Evolutionary conservation across 495 filamentous ascomycete species (phyloP).

Genomic region (Penicillium robsamsonii): DNA sequence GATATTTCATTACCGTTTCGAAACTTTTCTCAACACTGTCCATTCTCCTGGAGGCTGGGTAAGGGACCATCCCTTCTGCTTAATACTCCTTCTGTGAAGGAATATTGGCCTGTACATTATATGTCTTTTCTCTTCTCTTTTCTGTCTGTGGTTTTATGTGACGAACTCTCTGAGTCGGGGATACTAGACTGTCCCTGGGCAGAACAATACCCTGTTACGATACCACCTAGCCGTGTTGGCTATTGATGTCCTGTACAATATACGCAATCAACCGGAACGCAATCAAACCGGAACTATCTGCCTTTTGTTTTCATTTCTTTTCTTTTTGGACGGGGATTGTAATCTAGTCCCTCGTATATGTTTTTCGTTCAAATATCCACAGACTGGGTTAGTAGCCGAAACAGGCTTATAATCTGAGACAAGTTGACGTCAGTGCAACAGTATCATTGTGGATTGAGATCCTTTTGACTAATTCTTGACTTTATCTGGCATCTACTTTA

Average conservation of each 20-base stretch:
- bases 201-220: conserved; percentile 6
- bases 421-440: too few species aligned
- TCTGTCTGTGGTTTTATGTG: conserved; percentile 7
- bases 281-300: neutral
- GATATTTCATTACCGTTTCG: conserved; percentile 19
- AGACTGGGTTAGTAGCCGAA: too few species aligned
- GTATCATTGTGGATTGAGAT: too few species aligned
- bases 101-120: conserved; percentile 11
- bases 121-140: conserved; percentile 1
- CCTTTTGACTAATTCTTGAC: too few species aligned
- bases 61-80: neutral
- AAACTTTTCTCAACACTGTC: neutral
- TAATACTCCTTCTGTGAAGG: conserved; percentile 12
- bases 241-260: conserved; percentile 8
- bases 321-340: neutral
- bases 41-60: conserved; percentile 9
- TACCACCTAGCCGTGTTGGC: conserved; percentile 10
- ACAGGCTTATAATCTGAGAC: too few species aligned
- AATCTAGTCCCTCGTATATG: too few species aligned
- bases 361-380: too few species aligned
- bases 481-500: too few species aligned
- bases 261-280: neutral
- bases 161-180: conserved; percentile 7
- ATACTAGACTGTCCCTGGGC: conserved; percentile 2
- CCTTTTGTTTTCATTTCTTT: neutral